Base-by-base conservation (phyloP, 768 basidiomycete genomes). In the Auriculariales sp. region DNA sequence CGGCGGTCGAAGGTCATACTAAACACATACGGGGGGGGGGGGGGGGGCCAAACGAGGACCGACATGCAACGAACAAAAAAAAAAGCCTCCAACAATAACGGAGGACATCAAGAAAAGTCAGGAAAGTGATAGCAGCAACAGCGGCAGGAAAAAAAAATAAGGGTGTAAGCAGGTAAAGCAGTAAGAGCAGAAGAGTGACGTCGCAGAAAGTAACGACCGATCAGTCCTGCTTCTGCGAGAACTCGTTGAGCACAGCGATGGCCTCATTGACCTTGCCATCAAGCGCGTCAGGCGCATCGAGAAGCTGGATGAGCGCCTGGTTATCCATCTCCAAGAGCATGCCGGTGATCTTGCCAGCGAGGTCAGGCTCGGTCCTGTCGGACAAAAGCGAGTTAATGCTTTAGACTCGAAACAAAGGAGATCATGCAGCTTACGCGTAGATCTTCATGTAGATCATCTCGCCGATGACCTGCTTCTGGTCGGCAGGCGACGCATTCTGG, bases 321-420 rank as follows among this genome's bases (percentile, higher is more conserved):
- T 94, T 94, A 66, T 97, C 93, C 94, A 99, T 98, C 78, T 99
- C 93, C 55, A 97, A 78, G 61, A 97, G 73, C 93, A 97, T 97
- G 50, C 91, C 93, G 36, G 93, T 97, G 65, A 97, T 95, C 76
- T 97, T 97, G 53, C 95, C 95, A 56, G 95, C 92, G 62, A 95
- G 72, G 19, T 94, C 93, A 51, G 92, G 89, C 59, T 98, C 83
- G 51, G 81, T 64, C 22, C 83, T 89, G 62, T 44, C 52, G 49
- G 22, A 50, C 39, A 48, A 39, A 57, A 42, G 42, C 44, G 49
- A 53, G 5, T 50, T 47, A 53, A 49, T 24, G 34, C n/a, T 12
- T 31, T 45, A 25, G 17, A 22, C 33, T 22, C 27, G 25, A 9
- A 24, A 50, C 53, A 49, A 31, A 49, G 27, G n/a, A 31, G 29